Conservation (phyloP, 345 rosid genomes). For the Jatropha curcas region DNA sequence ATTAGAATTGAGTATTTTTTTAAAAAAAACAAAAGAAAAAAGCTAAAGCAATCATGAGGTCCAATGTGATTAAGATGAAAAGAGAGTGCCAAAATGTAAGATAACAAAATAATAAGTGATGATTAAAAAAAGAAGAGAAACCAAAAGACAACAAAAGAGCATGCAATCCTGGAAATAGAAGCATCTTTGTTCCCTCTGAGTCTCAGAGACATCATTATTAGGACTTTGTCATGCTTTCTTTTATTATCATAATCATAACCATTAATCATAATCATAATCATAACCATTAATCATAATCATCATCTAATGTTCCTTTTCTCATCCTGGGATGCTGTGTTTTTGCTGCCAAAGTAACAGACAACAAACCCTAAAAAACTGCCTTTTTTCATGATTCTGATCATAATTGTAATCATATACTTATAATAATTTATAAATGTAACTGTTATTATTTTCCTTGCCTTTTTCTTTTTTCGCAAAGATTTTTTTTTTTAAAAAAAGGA, state of each 20-base stretch:
- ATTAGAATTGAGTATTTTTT: no score
- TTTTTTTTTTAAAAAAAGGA: no score
- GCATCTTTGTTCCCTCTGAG: constrained; percentile 31
- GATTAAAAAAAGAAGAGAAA: constrained; percentile 16
- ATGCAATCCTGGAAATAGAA: constrained; percentile 32
- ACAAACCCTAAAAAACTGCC: constrained; percentile 12
- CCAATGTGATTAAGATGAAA: neutral
- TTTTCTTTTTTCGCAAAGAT: constrained; percentile 11
- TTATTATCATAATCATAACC: constrained; percentile 32
- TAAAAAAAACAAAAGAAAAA: no score
- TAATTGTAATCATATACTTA: constrained; percentile 14
- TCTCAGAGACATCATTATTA: constrained; percentile 34
- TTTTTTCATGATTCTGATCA: constrained; percentile 4
- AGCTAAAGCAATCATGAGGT: neutral
- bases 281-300: constrained; percentile 14
- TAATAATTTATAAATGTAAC: constrained; percentile 8
- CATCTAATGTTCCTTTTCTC: constrained; percentile 11
- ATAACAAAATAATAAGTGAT: neutral
- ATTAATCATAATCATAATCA: constrained; percentile 14
- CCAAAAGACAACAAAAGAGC: neutral
- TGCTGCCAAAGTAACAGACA: constrained; percentile 41
- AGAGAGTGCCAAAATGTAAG: constrained; percentile 5
- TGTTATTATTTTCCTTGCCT: no score
- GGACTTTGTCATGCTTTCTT: constrained; percentile 32
- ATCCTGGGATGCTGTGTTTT: constrained; percentile 44